These are phyloP conservation scores for Hypoxylon intermedium DNA, from an alignment of 495 filamentous ascomycete genomes.

Conservation along the genomic window DNA sequence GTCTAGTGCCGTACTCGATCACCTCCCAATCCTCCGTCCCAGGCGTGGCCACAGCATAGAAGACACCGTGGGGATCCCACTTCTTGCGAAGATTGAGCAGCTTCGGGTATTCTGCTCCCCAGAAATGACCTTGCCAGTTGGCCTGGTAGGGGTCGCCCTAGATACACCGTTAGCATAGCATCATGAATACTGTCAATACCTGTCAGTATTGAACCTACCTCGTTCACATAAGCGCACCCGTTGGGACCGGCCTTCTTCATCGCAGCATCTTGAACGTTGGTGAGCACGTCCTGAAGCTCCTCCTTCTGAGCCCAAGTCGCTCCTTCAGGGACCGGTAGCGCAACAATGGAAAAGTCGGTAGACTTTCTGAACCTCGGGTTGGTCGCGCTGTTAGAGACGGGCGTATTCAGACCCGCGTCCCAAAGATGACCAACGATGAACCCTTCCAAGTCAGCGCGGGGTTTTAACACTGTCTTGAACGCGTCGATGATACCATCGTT, in stretches of 20 bases:
- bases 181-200: neutral
- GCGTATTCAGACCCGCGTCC: slow-evolving; percentile 52
- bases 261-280: slow-evolving; percentile 52
- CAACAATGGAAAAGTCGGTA: slow-evolving; percentile 58
- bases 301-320: slow-evolving; percentile 47
- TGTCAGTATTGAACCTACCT: slow-evolving; percentile 37
- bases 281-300: slow-evolving; percentile 48
- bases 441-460: slow-evolving; percentile 36
- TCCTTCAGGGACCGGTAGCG: slow-evolving; percentile 42
- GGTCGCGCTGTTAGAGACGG: slow-evolving; percentile 44
- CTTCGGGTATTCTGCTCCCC: slow-evolving; percentile 57
- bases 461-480: slow-evolving; percentile 44
- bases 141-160: slow-evolving; percentile 62
- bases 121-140: slow-evolving; percentile 63
- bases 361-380: slow-evolving; percentile 54
- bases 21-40: slow-evolving; percentile 55
- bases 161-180: neutral
- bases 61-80: slow-evolving; percentile 64
- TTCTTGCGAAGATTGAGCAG: slow-evolving; percentile 59
- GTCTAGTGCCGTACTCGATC: slow-evolving; percentile 52
- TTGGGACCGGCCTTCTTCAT: slow-evolving; percentile 53
- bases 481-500: slow-evolving; percentile 50
- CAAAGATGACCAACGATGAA: slow-evolving; percentile 60
- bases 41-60: slow-evolving; percentile 54
- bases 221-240: slow-evolving; percentile 54